A percentile compares a stretch with the other conserved stretches of the same genome.
phyloP scores from a whole-genome alignment of 140 eudicot genomes.

The Flaveria floridana region DNA sequence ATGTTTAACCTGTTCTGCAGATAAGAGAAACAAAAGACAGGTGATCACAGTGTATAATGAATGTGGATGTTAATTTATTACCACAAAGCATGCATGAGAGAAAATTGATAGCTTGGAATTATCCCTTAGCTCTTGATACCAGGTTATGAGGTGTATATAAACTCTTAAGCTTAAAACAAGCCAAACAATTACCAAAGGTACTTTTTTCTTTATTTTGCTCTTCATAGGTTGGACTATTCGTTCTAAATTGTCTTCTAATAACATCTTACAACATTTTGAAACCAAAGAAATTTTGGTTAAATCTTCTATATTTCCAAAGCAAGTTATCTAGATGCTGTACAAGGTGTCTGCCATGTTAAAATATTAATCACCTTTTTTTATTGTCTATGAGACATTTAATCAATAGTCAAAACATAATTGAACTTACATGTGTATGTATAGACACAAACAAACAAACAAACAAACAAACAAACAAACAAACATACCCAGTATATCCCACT shows the following conservation, averaged over 20 bases:
- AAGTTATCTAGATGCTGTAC: background rate
- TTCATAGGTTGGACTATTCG: background rate
- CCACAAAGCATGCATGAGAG: conserved; percentile 14
- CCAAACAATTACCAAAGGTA: background rate
- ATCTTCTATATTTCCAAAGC: conserved; percentile 7
- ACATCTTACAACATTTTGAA: background rate
- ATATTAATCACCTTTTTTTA: background rate
- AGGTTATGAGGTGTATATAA: too few relatives aligned
- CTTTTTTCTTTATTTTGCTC: background rate
- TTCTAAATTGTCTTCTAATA: background rate
- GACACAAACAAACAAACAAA: too few relatives aligned
- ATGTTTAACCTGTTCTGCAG: conserved; percentile 94
- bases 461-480: too few relatives aligned
- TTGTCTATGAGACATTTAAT: background rate
- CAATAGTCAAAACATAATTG: conserved; percentile 6
- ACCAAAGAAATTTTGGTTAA: conserved; percentile 5
- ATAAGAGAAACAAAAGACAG: conserved; percentile 36
- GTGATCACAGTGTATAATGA: background rate
- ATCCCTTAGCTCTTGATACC: conserved; percentile 6
- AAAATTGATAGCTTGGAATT: background rate
- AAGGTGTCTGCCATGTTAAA: background rate
- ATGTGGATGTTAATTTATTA: background rate
- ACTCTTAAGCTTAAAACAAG: background rate
- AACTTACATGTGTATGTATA: background rate
- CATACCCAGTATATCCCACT: too few relatives aligned